These are phyloP conservation scores for Plasmodium fragile DNA, from an alignment of 169 alveolate genomes.

Conservation along the genomic window DNA sequence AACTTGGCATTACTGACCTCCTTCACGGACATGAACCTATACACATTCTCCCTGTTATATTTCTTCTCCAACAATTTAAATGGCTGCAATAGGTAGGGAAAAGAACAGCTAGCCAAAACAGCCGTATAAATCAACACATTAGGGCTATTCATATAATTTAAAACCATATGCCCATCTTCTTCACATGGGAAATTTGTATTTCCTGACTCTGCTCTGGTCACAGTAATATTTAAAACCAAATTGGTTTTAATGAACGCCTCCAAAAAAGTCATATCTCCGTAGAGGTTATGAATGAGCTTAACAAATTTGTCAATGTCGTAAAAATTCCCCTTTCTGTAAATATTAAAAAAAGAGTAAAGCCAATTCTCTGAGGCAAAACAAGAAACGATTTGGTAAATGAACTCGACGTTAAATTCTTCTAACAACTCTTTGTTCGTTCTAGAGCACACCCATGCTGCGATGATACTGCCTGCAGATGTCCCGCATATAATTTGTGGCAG, in stretches of 20 bases:
- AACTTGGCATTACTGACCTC: conserved; percentile 34
- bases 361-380: conserved; percentile 79
- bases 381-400: conserved; percentile 61
- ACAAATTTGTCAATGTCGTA: conserved; percentile 79
- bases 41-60: conserved; percentile 60
- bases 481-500: conserved; percentile 86
- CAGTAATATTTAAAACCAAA: conserved; percentile 84
- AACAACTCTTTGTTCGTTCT: conserved; percentile 81
- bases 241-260: conserved; percentile 88
- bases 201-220: conserved; percentile 85
- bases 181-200: conserved; percentile 44
- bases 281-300: conserved; percentile 63
- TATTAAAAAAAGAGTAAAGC: conserved; percentile 77
- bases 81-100: conserved; percentile 82
- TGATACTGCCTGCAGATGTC: conserved; percentile 86
- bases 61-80: conserved; percentile 78
- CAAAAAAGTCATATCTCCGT: conserved; percentile 81
- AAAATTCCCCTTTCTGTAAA: conserved; percentile 78
- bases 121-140: conserved; percentile 86
- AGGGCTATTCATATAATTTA: conserved; percentile 86
- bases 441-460: conserved; percentile 87
- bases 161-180: conserved; percentile 79
- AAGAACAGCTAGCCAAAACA: conserved; percentile 85
- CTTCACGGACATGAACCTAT: conserved; percentile 37
- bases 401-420: conserved; percentile 74